phyloP scores from a whole-genome alignment of 2,329 filamentous ascomycete genomes.

The Metarhizium brunneum region DNA sequence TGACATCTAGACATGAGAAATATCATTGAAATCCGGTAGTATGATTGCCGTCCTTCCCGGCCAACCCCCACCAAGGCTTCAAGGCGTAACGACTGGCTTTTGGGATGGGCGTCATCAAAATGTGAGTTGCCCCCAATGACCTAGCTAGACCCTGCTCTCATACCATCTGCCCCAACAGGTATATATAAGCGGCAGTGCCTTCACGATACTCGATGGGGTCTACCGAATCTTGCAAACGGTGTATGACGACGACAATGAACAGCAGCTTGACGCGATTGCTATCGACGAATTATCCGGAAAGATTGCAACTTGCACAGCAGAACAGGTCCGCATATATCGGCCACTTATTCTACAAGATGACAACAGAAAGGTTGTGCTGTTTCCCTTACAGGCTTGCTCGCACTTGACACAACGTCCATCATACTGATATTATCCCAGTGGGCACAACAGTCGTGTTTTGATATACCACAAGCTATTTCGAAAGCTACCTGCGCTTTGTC shows the following conservation, averaged over 20 bases:
- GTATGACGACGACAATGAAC: conserved; percentile 66
- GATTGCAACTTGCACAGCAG: conserved; percentile 65
- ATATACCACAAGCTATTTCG: conserved; percentile 22
- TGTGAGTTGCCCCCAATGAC: conserved; percentile 35
- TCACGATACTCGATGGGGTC: conserved; percentile 71
- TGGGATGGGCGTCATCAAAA: conserved; percentile 67
- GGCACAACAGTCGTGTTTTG: conserved; percentile 54
- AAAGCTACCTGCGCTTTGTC: conserved; percentile 49
- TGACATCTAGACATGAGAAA: conserved; percentile 6
- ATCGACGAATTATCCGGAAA: conserved; percentile 78
- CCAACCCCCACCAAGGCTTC: conserved; percentile 66
- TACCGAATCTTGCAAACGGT: conserved; percentile 77
- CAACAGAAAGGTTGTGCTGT: conserved; percentile 54
- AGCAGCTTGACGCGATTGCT: conserved; percentile 60
- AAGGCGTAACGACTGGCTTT: conserved; percentile 64
- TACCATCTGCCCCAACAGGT: conserved; percentile 39
- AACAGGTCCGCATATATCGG: conserved; percentile 65
- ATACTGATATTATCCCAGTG: conserved; percentile 36
- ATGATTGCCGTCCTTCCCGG: conserved; percentile 77
- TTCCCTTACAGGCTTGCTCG: not conserved
- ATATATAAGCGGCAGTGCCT: conserved; percentile 83
- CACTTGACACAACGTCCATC: conserved; percentile 15
- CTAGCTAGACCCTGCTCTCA: not conserved
- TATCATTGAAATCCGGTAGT: conserved; percentile 20
- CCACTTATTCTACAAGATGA: conserved; percentile 64